Evolutionary conservation across 2,329 filamentous ascomycete genomes (phyloP).

Genomic region (Celoporthe dispersa): DNA sequence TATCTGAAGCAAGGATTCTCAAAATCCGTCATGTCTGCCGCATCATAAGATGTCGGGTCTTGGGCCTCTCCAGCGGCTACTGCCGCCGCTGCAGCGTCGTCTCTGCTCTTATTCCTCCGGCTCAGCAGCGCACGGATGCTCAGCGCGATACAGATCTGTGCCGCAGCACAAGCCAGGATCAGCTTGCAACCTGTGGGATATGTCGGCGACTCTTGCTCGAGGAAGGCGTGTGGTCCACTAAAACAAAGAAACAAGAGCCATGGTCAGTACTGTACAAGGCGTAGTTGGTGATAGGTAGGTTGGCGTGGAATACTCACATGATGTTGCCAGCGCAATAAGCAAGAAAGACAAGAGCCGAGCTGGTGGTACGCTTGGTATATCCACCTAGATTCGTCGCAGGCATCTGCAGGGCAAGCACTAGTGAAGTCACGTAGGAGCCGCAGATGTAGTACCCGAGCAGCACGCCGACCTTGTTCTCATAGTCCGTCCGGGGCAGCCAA

Average conservation of each 20-base stretch:
- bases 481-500: slow-evolving; percentile 45
- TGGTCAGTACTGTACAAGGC: background rate
- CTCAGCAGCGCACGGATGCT: slow-evolving; percentile 42
- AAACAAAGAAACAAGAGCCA: background rate
- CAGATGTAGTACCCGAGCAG: slow-evolving; percentile 57
- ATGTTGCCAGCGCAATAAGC: slow-evolving; percentile 53
- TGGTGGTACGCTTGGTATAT: slow-evolving; percentile 52
- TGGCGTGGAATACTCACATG: slow-evolving; percentile 33
- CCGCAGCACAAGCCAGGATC: slow-evolving; percentile 50
- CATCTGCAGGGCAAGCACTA: slow-evolving; percentile 59
- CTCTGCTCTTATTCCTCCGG: slow-evolving; percentile 44
- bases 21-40: slow-evolving; percentile 14
- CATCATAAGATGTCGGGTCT: slow-evolving; percentile 36
- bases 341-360: slow-evolving; percentile 51
- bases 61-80: slow-evolving; percentile 22
- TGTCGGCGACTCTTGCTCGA: slow-evolving; percentile 48
- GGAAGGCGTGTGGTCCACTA: slow-evolving; percentile 49
- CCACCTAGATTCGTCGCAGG: slow-evolving; percentile 53
- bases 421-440: slow-evolving; percentile 52
- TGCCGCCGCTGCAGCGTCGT: slow-evolving; percentile 36
- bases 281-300: background rate
- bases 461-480: slow-evolving; percentile 48
- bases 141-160: slow-evolving; percentile 45
- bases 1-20: slow-evolving; percentile 18
- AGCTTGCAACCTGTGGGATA: slow-evolving; percentile 58